A percentile compares a stretch with the other conserved stretches of the same genome.
phyloP scores from a whole-genome alignment of 208 protist genomes.

The Acanthamoeba castellanii region DNA sequence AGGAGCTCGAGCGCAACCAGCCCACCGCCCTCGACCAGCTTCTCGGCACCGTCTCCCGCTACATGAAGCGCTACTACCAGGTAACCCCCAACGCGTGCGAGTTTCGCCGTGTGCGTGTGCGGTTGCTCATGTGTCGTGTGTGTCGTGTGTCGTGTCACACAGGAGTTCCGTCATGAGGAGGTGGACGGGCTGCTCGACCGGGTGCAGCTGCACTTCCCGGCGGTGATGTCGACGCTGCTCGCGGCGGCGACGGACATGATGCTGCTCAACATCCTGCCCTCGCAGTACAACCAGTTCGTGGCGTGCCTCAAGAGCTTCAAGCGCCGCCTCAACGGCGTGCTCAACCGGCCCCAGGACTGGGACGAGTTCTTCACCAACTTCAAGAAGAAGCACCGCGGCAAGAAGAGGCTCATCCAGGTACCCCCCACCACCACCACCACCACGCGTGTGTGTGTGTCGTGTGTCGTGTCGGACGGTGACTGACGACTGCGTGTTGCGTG shows the following conservation, averaged over 20 bases:
- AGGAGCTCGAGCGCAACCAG: constrained; percentile 68
- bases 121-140: too few relatives aligned
- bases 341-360: constrained; percentile 67
- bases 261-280: constrained; percentile 79
- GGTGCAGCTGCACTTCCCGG: constrained; percentile 75
- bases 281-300: constrained; percentile 77
- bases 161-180: constrained; percentile 71
- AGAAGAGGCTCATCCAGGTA: constrained; percentile 80
- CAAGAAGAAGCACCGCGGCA: constrained; percentile 77
- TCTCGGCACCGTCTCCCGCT: constrained; percentile 61
- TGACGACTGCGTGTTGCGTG: too few relatives aligned
- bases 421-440: neutral
- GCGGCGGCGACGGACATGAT: constrained; percentile 67
- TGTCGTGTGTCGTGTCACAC: too few relatives aligned
- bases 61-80: constrained; percentile 76
- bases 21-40: constrained; percentile 1
- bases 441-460: constrained; percentile 6
- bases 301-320: constrained; percentile 76
- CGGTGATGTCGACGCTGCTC: constrained; percentile 70
- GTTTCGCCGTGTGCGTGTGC: too few relatives aligned
- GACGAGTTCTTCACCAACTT: constrained; percentile 72
- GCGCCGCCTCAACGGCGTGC: constrained; percentile 56
- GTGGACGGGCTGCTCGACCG: constrained; percentile 73
- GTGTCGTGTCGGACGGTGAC: neutral
- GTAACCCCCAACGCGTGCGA: too few relatives aligned